Percentiles rank a stretch among this genome's conserved stretches.
Evolutionary conservation across 768 basidiomycete genomes (phyloP).

Genomic region (Pulveroboletus sp.): DNA sequence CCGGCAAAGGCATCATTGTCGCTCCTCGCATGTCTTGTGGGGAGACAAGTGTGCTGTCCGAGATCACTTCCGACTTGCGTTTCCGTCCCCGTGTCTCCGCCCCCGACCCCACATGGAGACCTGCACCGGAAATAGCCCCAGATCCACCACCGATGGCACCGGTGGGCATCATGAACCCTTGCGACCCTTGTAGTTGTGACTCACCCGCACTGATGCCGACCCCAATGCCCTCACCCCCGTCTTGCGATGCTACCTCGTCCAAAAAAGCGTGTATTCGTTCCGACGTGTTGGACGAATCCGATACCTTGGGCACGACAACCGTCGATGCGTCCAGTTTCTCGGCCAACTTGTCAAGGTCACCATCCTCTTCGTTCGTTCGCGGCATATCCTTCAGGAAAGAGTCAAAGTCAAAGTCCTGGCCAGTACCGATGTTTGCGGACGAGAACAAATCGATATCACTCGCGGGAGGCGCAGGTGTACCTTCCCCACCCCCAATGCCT

Average conservation of each 20-base stretch:
- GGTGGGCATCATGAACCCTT: constrained; percentile 2
- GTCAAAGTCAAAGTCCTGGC: constrained; percentile 36
- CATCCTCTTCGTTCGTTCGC: constrained; percentile 25
- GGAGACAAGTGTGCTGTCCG: constrained; percentile 10
- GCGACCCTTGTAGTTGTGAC: neutral
- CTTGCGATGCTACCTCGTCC: constrained; percentile 38
- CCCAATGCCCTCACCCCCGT: constrained; percentile 13
- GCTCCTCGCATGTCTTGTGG: neutral
- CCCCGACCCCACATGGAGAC: neutral
- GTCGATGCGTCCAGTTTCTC: constrained; percentile 30
- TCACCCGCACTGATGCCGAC: neutral
- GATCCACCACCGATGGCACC: neutral
- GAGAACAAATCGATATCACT: constrained; percentile 20
- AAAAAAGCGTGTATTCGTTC: constrained; percentile 40
- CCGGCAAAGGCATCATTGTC: neutral
- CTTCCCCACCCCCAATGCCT: constrained; percentile 11
- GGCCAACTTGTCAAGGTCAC: constrained; percentile 32
- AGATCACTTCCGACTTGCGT: constrained; percentile 36
- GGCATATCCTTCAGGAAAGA: constrained; percentile 38
- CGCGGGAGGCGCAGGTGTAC: neutral
- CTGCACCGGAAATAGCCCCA: no score
- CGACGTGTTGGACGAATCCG: constrained; percentile 28
- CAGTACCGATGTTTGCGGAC: neutral
- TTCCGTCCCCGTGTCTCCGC: constrained; percentile 27
- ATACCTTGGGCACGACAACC: constrained; percentile 26